Evolutionary conservation across 306 rosid genomes (phyloP).

Genomic region (Styphnolobium japonicum): DNA sequence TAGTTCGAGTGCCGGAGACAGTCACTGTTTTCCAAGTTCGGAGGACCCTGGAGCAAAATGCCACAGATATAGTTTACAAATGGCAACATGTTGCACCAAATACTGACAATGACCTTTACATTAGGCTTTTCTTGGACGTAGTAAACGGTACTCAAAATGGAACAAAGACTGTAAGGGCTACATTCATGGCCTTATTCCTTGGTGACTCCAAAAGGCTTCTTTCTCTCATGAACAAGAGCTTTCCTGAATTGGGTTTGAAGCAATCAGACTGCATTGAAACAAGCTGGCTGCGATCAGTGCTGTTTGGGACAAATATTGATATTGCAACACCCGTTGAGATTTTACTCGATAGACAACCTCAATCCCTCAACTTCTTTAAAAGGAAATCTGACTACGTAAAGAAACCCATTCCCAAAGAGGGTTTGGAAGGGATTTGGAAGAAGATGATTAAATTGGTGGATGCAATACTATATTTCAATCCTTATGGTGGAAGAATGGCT

Average conservation of each 20-base stretch:
- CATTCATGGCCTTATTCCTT: slow-evolving; percentile 53
- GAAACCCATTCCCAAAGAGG: slow-evolving; percentile 46
- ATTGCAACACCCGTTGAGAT: slow-evolving; percentile 36
- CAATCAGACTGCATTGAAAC: slow-evolving; percentile 50
- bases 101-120: slow-evolving; percentile 39
- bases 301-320: slow-evolving; percentile 48
- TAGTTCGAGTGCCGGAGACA: slow-evolving; percentile 54
- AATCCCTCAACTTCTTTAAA: slow-evolving; percentile 50
- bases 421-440: slow-evolving; percentile 61
- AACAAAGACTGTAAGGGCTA: slow-evolving; percentile 45
- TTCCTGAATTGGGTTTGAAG: slow-evolving; percentile 54
- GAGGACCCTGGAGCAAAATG: slow-evolving; percentile 61
- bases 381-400: slow-evolving; percentile 70
- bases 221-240: slow-evolving; percentile 34
- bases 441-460: slow-evolving; percentile 58
- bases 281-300: slow-evolving; percentile 55
- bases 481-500: slow-evolving; percentile 78
- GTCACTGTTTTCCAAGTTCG: slow-evolving; percentile 56
- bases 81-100: slow-evolving; percentile 63
- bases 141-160: slow-evolving; percentile 35
- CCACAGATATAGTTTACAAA: slow-evolving; percentile 46
- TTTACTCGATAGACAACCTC: slow-evolving; percentile 52
- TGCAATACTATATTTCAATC: slow-evolving; percentile 45
- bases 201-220: slow-evolving; percentile 52
- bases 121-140: slow-evolving; percentile 42